These are phyloP conservation scores for Boletus huronensis DNA, from an alignment of 768 basidiomycete genomes.

Conservation along the genomic window DNA sequence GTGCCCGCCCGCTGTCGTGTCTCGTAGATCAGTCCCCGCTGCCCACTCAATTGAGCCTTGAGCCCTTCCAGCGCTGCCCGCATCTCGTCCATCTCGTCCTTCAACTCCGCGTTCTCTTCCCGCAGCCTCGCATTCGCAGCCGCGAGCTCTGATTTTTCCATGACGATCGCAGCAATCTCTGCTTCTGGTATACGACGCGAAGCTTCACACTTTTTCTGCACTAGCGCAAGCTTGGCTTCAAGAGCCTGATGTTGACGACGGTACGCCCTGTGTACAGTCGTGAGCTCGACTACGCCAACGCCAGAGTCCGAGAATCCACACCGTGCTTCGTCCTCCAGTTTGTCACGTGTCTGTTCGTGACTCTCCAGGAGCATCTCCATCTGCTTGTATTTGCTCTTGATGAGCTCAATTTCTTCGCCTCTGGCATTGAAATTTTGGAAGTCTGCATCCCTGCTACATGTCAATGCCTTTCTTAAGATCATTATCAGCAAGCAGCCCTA, in stretches of 20 bases:
- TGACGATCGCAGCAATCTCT: conserved; percentile 44
- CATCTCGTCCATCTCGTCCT: conserved; percentile 62
- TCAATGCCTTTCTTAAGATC: conserved; percentile 6
- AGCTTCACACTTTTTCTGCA: conserved; percentile 42
- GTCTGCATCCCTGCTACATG: conserved; percentile 60
- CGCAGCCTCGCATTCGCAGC: conserved; percentile 50
- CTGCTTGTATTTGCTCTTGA: conserved; percentile 59
- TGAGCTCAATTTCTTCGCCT: conserved; percentile 51
- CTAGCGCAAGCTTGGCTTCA: conserved; percentile 51
- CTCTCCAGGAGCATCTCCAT: conserved; percentile 63
- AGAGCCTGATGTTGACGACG: conserved; percentile 61
- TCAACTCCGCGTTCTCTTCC: conserved; percentile 54
- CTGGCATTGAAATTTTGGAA: conserved; percentile 67
- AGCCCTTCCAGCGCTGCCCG: conserved; percentile 67
- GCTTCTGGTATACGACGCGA: conserved; percentile 34
- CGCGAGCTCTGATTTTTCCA: conserved; percentile 45
- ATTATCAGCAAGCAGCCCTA: conserved; percentile 33
- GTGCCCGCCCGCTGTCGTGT: conserved; percentile 41
- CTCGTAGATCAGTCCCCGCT: conserved; percentile 43
- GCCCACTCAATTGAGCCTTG: conserved; percentile 52
- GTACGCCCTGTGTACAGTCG: conserved; percentile 39
- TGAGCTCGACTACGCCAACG: background rate
- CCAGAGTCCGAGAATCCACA: conserved; percentile 29
- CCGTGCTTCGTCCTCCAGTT: conserved; percentile 59
- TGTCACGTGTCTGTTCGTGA: conserved; percentile 48